phyloP scores from a whole-genome alignment of 768 basidiomycete species.

The Tephrocybe sp. region DNA sequence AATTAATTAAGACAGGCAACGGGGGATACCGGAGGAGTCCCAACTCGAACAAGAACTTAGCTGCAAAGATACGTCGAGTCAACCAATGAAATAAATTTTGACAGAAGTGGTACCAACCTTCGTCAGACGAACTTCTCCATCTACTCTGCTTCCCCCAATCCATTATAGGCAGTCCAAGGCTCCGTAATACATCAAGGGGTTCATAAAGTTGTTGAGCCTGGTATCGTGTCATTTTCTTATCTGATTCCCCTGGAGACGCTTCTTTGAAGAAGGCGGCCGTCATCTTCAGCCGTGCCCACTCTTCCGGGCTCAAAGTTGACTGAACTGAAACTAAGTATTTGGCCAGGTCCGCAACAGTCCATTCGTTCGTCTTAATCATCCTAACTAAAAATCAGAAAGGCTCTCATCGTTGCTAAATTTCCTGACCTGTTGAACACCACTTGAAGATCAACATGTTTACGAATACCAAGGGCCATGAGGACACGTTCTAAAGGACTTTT shows the following conservation, averaged over 20 bases:
- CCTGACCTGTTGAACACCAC: constrained; percentile 83
- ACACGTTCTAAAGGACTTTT: constrained; percentile 74
- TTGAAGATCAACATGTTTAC: constrained; percentile 90
- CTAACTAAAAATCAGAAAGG: constrained; percentile 31
- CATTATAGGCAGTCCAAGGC: constrained; percentile 75
- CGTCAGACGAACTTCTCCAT: constrained; percentile 82
- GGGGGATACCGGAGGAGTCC: constrained; percentile 71
- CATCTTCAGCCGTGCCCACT: constrained; percentile 48
- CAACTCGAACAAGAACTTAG: constrained; percentile 73
- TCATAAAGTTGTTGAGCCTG: constrained; percentile 83
- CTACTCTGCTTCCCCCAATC: constrained; percentile 81
- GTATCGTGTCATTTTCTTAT: constrained; percentile 42
- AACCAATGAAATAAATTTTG: neutral
- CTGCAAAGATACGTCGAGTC: constrained; percentile 35
- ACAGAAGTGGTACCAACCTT: constrained; percentile 55
- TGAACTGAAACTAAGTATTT: constrained; percentile 87
- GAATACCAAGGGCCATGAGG: constrained; percentile 72
- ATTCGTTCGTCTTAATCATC: constrained; percentile 88
- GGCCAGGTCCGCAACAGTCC: constrained; percentile 82
- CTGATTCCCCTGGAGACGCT: constrained; percentile 11
- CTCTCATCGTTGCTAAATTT: neutral
- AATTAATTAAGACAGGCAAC: constrained; percentile 57
- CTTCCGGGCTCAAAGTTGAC: constrained; percentile 43
- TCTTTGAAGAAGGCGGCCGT: constrained; percentile 82
- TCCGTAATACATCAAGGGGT: constrained; percentile 67